These are phyloP conservation scores for Pseudopyrenochaeta lycopersici DNA, from an alignment of 2,329 filamentous ascomycete species.

Conservation along the genomic window DNA sequence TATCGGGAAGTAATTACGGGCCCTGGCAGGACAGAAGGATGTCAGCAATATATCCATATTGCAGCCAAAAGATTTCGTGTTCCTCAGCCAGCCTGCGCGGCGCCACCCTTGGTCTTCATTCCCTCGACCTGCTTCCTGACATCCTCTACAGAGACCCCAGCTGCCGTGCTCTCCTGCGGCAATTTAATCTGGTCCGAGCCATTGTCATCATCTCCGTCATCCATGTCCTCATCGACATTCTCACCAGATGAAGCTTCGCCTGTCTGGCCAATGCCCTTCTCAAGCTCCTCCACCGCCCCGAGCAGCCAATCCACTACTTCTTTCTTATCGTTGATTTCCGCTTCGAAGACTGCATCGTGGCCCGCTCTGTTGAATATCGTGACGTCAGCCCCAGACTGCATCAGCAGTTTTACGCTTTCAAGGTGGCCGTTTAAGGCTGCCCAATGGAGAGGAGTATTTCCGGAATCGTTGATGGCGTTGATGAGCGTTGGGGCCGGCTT, in stretches of 20 bases:
- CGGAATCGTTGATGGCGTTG: slow-evolving; percentile 77
- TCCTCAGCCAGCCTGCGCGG: slow-evolving; percentile 35
- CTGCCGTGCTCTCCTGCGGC: slow-evolving; percentile 18
- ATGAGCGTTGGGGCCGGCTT: slow-evolving; percentile 59
- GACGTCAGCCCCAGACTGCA: slow-evolving; percentile 79
- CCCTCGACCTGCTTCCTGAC: slow-evolving; percentile 44
- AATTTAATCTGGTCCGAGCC: slow-evolving; percentile 5
- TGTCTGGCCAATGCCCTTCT: slow-evolving; percentile 47
- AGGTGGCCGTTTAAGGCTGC: slow-evolving; percentile 90
- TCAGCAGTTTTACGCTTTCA: slow-evolving; percentile 77
- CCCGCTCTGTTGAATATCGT: slow-evolving; percentile 83
- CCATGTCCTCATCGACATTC: slow-evolving; percentile 25
- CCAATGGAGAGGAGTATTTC: slow-evolving; percentile 95
- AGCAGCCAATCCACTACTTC: slow-evolving; percentile 60
- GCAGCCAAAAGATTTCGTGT: slow-evolving; percentile 19
- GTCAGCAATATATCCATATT: slow-evolving; percentile 35
- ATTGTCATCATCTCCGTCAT: slow-evolving; percentile 23
- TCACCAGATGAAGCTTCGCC: slow-evolving; percentile 47
- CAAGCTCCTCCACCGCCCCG: slow-evolving; percentile 55
- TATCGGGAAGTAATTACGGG: slow-evolving; percentile 17
- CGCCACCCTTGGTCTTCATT: slow-evolving; percentile 32
- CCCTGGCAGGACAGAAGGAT: slow-evolving; percentile 18
- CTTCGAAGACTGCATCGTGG: slow-evolving; percentile 67
- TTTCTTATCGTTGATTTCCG: slow-evolving; percentile 59
- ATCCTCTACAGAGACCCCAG: slow-evolving; percentile 31